These are phyloP conservation scores for Lathyrus sativus DNA, from an alignment of 306 rosid genomes.

Conservation along the genomic window DNA sequence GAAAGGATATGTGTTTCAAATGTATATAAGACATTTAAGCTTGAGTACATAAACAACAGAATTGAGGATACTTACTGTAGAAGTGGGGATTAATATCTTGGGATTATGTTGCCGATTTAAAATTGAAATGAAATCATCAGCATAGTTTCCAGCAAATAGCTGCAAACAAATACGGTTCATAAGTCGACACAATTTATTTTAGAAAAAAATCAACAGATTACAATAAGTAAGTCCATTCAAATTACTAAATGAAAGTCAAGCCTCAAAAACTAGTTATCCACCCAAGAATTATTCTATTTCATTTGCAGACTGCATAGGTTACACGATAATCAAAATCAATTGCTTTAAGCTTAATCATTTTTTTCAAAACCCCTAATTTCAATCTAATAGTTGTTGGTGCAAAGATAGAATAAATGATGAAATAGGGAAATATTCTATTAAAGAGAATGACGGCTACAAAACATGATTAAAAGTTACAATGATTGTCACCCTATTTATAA, in stretches of 20 bases:
- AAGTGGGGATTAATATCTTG: conserved; percentile 82
- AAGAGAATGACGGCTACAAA: no score
- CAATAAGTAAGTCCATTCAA: background rate
- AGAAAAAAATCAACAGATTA: background rate
- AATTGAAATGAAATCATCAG: conserved; percentile 76
- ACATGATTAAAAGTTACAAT: no score
- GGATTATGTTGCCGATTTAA: conserved; percentile 53
- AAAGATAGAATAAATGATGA: no score
- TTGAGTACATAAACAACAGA: conserved; percentile 13
- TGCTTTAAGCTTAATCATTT: background rate
- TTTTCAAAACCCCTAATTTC: conserved; percentile 34
- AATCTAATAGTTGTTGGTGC: background rate
- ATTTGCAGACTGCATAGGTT: background rate
- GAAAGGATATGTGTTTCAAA: background rate
- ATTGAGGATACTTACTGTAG: conserved; percentile 52
- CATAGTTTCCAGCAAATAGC: conserved; percentile 86
- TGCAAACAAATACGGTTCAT: conserved; percentile 42
- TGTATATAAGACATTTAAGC: background rate
- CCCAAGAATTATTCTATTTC: background rate
- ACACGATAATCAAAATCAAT: background rate
- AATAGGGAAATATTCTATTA: no score
- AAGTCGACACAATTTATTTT: conserved; percentile 21
- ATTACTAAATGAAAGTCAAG: conserved; percentile 3
- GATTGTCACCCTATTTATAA: no score
- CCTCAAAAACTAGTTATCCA: background rate